Base-by-base conservation (phyloP, 2,329 filamentous ascomycete species). In the Colletotrichum sp. region DNA sequence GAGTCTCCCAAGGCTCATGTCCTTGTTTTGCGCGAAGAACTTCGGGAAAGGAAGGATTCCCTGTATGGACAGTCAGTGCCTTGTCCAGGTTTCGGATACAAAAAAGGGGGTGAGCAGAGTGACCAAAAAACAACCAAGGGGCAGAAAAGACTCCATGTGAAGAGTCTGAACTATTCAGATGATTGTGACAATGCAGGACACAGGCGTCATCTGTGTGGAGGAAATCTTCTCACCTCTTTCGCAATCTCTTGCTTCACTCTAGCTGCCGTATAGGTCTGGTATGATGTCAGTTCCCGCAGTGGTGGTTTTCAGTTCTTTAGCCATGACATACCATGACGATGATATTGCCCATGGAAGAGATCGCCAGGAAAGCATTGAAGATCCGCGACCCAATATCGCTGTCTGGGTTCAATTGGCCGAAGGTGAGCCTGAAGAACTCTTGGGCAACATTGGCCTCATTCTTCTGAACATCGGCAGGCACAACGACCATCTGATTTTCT, bases 241-340 rank as follows among this genome's bases (percentile, higher is more conserved):
- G 90, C 90, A 59, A 92, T 90, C 79, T 92, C 90, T 79, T 92
- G 90, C 80, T 92, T 91, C 21, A 92, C 87, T 76, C 89, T 85
- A 4, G 89, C 86, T 9, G 89, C 87, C 0, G 89, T 90, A 77
- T 90, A 92, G 1, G 90, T 92, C 77, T 78, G 36, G 8, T 24
- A 3, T 13, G 6, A 16, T n/a, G 21, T 76, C 5, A 76, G 70
- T 21, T 5, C 18, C 18, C 24, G 5, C 24, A 12, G 16, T 44
- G 18, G 32, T 65, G 15, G 15, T 36, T 24, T 21, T 57, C 8
- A 24, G 12, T 18, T 21, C 24, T n/a, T 8, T 9, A n/a, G 26
- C 6, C 36, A 8, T 49, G 24, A 52, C n/a, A 44, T 69, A 78
- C 77, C 82, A 89, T 90, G 24, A 89, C 88, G 15, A 91, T 84